Conservation (phyloP, 257 asterid species). For the Lithospermum erythrorhizon region DNA sequence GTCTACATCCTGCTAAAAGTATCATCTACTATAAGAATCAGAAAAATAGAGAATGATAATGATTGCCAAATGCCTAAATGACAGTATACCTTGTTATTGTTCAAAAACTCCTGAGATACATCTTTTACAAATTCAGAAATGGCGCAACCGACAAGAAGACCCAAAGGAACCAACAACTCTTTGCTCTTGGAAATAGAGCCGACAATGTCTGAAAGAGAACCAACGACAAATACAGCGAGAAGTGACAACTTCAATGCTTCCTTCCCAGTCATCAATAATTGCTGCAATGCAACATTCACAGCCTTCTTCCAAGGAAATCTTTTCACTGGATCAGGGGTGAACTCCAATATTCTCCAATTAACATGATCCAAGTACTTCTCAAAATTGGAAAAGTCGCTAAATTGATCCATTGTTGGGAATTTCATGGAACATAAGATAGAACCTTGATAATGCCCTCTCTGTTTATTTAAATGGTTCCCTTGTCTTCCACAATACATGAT, state of each 20-base stretch:
- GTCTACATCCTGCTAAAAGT: slow-evolving; percentile 30
- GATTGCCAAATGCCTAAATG: background rate
- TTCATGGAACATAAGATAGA: slow-evolving; percentile 27
- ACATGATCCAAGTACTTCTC: slow-evolving; percentile 16
- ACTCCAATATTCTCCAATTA: slow-evolving; percentile 24
- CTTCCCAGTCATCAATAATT: slow-evolving; percentile 27
- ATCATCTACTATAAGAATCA: slow-evolving; percentile 1
- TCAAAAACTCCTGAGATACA: slow-evolving; percentile 29
- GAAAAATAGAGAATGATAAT: background rate
- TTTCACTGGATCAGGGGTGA: slow-evolving; percentile 36
- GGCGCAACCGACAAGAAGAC: slow-evolving; percentile 42
- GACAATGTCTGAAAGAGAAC: slow-evolving; percentile 33
- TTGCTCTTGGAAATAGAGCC: slow-evolving; percentile 42
- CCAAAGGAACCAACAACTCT: slow-evolving; percentile 49
- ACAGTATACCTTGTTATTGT: slow-evolving; percentile 29
- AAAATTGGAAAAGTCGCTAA: slow-evolving; percentile 24
- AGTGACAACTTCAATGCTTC: slow-evolving; percentile 46
- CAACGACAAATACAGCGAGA: slow-evolving; percentile 23
- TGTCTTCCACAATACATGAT: too few relatives aligned
- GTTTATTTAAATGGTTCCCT: slow-evolving; percentile 8
- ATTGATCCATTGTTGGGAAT: slow-evolving; percentile 24
- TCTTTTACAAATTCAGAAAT: slow-evolving; percentile 34
- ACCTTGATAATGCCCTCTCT: slow-evolving; percentile 10
- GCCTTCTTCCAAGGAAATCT: slow-evolving; percentile 56
- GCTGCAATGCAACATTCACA: slow-evolving; percentile 26